These are phyloP conservation scores for Cystofilobasidium bisporidii DNA, from an alignment of 768 basidiomycete species.

Conservation along the genomic window DNA sequence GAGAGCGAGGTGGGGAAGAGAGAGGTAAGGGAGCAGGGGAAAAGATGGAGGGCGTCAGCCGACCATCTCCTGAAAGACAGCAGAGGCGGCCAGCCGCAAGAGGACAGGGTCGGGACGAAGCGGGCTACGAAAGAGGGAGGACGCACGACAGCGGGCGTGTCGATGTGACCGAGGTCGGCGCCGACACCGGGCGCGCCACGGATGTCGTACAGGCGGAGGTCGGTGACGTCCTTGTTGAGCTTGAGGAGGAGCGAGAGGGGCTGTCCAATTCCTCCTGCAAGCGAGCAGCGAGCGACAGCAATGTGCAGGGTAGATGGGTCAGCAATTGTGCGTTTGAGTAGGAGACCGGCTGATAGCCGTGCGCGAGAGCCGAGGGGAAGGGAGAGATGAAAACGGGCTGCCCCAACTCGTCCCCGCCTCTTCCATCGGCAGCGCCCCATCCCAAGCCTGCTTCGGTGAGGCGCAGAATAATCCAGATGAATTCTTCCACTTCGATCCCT, in stretches of 20 bases:
- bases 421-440: too few species aligned
- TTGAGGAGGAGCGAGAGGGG: conserved; percentile 88
- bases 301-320: not conserved
- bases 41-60: not conserved
- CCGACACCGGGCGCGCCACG: conserved; percentile 79
- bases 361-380: not conserved
- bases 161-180: conserved; percentile 86
- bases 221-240: conserved; percentile 64
- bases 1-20: not conserved
- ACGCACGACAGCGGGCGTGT: conserved; percentile 45
- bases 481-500: too few species aligned
- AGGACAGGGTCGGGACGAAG: not conserved
- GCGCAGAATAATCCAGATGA: too few species aligned
- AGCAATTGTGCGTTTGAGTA: not conserved
- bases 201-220: conserved; percentile 91
- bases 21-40: not conserved
- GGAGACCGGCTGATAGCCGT: too few species aligned
- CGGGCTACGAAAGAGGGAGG: not conserved
- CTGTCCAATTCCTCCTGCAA: conserved; percentile 86
- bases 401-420: too few species aligned
- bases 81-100: not conserved
- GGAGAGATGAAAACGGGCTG: too few species aligned
- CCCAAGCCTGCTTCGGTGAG: too few species aligned
- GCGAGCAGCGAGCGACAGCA: not conserved
- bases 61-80: too few species aligned